Evolutionary conservation across 2,329 filamentous ascomycete species (phyloP), one percentile per base, ranked within the genome.

Genomic region (Colletotrichum australisinense): DNA sequence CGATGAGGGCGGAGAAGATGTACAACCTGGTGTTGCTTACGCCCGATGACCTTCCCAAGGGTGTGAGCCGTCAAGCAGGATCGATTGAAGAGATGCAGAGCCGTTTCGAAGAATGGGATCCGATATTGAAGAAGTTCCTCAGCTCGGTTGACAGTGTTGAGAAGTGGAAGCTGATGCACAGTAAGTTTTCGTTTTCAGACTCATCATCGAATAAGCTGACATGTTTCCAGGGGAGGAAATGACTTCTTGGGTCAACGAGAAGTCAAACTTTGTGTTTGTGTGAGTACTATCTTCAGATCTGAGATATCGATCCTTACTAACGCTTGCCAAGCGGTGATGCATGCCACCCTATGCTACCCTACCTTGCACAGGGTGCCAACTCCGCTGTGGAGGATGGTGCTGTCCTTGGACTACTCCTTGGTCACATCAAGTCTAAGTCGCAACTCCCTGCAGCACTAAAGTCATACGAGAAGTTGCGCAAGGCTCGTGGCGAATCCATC

Each of bases 101-200:
- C 4, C 78, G 91, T 2, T 93, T 94, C 77, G 80, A 83, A 6
- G 85, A 84, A 0, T 94, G 92, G 92, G 92, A 94, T 81, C 91
- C 91, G 1, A 85, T 91, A 59, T 67, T 88, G 30, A 78, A 74
- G 1, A 79, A 80, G 65, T 84, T 87, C 59, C 74, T 86, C 14
- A 80, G 82, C 3, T 85, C 86, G 56, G 90, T 93, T 0, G 86
- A 88, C 49, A 85, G 81, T 1, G 90, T 93, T 0, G 88, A 91
- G 52, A 94, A 93, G 79, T 94, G 92, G 93, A 92, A 90, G 78
- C 79, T 94, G 42, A 91, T 93, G 89, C 83, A 86, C 69, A 77
- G 84, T 85, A 70, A 75, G 83, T 78, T 14, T 1, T 59, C 74
- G 42, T 58, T 71, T 0, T 1, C 0, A 55, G 77, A 76, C 74